Percentiles rank a stretch among this genome's conserved stretches.
phyloP scores from a whole-genome alignment of 2,329 filamentous ascomycete genomes.

The Colletotrichum cereale region DNA sequence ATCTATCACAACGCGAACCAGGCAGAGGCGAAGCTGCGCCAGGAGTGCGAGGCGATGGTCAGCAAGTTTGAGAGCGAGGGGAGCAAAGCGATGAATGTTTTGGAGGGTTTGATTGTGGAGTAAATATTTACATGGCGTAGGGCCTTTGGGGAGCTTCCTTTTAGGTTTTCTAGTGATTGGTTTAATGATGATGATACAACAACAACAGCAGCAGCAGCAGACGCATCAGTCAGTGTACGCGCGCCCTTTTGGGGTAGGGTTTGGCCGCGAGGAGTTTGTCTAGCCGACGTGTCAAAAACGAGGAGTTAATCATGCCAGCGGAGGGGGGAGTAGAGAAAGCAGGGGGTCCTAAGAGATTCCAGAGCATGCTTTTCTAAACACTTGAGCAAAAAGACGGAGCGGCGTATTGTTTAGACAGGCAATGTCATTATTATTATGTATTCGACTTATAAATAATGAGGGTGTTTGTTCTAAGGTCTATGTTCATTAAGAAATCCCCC shows the following conservation, averaged over 20 bases:
- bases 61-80: constrained; percentile 87
- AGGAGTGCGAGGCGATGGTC: constrained; percentile 87
- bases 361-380: background rate
- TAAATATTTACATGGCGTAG: constrained; percentile 44
- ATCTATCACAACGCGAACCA: constrained; percentile 83
- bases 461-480: constrained; percentile 32
- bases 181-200: constrained; percentile 27
- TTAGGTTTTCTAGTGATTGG: constrained; percentile 24
- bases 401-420: constrained; percentile 23
- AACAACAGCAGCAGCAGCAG: too few relatives aligned
- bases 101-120: constrained; percentile 78
- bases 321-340: background rate
- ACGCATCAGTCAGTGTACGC: constrained; percentile 1
- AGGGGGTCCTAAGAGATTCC: background rate
- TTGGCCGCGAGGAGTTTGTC: background rate
- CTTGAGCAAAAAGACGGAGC: background rate
- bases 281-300: background rate
- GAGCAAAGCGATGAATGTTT: constrained; percentile 77
- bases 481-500: constrained; percentile 32
- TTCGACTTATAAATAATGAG: constrained; percentile 22
- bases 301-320: background rate
- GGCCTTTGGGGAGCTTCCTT: constrained; percentile 16
- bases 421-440: constrained; percentile 33
- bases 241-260: background rate
- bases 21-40: constrained; percentile 82